Evolutionary conservation across 225 moss, liverwort and hornwort species (phyloP).

Genomic region (Climacium dendroides): DNA sequence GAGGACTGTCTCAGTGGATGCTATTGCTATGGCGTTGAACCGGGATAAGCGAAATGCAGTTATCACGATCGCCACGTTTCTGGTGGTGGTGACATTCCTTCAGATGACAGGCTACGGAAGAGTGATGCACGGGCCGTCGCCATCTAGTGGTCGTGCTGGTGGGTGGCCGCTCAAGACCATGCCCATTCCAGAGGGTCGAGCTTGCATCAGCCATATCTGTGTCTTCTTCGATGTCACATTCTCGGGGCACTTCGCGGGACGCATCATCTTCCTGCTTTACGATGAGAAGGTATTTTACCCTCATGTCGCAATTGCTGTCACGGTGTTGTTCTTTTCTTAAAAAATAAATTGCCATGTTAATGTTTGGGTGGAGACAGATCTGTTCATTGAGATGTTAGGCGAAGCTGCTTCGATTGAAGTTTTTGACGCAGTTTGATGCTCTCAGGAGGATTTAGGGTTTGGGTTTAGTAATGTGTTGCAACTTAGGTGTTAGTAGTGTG

Average conservation of each 20-base stretch:
- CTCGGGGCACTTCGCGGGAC: conserved; percentile 27
- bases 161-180: not conserved
- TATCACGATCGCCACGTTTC: conserved; percentile 20
- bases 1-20: not conserved
- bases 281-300: conserved; percentile 25
- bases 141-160: not conserved
- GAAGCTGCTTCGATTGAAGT: not conserved
- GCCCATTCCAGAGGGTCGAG: conserved; percentile 18
- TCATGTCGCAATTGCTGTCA: not conserved
- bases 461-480: not conserved
- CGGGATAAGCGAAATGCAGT: conserved; percentile 50
- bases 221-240: conserved; percentile 61
- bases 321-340: not conserved
- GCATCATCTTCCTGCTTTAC: conserved; percentile 63
- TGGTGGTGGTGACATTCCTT: conserved; percentile 34
- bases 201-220: conserved; percentile 45
- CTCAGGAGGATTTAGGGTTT: not conserved
- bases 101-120: conserved; percentile 41
- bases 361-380: not conserved
- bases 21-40: conserved; percentile 35
- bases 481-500: not conserved
- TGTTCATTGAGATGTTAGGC: not conserved
- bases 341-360: no score
- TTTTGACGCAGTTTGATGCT: not conserved
- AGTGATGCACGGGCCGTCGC: not conserved